Conservation (phyloP, 495 filamentous ascomycete species). For the Neurospora discreta region DNA sequence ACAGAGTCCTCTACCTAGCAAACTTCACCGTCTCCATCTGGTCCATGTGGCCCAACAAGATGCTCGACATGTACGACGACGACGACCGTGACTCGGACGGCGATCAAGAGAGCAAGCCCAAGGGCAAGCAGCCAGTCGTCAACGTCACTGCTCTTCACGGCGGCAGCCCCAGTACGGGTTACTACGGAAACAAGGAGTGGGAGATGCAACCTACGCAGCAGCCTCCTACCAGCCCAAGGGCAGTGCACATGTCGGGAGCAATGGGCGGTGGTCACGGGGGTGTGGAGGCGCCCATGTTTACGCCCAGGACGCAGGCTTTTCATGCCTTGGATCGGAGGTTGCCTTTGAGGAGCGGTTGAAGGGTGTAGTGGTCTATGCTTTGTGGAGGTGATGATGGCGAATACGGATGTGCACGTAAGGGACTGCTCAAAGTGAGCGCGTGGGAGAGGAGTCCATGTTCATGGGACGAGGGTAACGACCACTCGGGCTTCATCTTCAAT, state of each 20-base stretch:
- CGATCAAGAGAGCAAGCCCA: slow-evolving; percentile 5
- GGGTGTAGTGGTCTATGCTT: neutral
- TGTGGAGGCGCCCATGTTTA: slow-evolving; percentile 26
- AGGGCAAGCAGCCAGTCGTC: slow-evolving; percentile 4
- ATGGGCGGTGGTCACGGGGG: neutral
- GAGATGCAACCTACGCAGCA: slow-evolving; percentile 33
- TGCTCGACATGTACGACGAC: slow-evolving; percentile 25
- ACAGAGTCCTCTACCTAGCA: slow-evolving; percentile 43
- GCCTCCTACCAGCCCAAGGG: neutral
- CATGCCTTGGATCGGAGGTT: slow-evolving; percentile 41
- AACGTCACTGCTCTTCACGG: neutral
- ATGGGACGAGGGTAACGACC: neutral
- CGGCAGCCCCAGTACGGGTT: slow-evolving; percentile 8
- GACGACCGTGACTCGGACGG: slow-evolving; percentile 30
- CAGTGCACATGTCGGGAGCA: slow-evolving; percentile 3
- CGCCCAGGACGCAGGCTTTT: slow-evolving; percentile 44
- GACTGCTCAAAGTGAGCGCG: neutral
- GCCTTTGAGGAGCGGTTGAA: slow-evolving; percentile 13
- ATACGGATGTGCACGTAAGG: neutral
- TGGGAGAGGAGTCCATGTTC: neutral
- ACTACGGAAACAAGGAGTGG: slow-evolving; percentile 17
- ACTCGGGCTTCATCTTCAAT: neutral
- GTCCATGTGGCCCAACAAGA: slow-evolving; percentile 48
- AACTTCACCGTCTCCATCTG: slow-evolving; percentile 47
- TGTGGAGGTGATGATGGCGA: neutral